phyloP scores from a whole-genome alignment of 495 filamentous ascomycete species.

The Daldinia decipiens region DNA sequence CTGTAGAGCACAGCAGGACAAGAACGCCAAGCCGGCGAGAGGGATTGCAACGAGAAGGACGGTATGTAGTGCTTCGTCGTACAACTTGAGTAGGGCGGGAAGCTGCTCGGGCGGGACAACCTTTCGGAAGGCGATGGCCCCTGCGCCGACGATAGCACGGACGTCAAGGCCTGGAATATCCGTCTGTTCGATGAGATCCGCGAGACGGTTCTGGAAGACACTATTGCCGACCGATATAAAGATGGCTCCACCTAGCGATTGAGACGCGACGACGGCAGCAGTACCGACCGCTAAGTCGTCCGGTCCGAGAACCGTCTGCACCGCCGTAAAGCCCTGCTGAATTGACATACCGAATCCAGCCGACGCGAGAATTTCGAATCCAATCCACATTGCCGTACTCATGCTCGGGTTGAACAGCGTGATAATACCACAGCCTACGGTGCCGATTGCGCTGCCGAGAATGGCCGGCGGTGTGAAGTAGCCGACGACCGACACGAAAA shows the following conservation, averaged over 20 bases:
- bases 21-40: conserved; percentile 50
- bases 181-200: conserved; percentile 17
- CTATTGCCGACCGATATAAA: conserved; percentile 68
- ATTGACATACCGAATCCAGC: conserved; percentile 69
- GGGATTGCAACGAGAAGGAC: conserved; percentile 50
- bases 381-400: conserved; percentile 63
- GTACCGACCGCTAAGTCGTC: conserved; percentile 65
- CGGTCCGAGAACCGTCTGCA: conserved; percentile 61
- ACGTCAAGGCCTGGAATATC: conserved; percentile 46
- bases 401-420: conserved; percentile 60
- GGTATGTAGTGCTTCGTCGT: conserved; percentile 47
- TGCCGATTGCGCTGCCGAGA: conserved; percentile 63
- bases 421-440: conserved; percentile 73
- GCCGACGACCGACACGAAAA: conserved; percentile 58
- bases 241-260: conserved; percentile 68
- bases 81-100: conserved; percentile 44
- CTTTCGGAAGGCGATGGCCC: conserved; percentile 61
- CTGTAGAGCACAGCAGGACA: conserved; percentile 57
- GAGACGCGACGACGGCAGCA: conserved; percentile 65
- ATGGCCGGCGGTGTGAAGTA: conserved; percentile 78
- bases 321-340: conserved; percentile 64
- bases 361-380: conserved; percentile 70
- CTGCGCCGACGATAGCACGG: conserved; percentile 48
- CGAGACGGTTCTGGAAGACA: conserved; percentile 42
- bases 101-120: conserved; percentile 47